Conservation (phyloP, 345 rosid species). For the Aquilaria sinensis region DNA sequence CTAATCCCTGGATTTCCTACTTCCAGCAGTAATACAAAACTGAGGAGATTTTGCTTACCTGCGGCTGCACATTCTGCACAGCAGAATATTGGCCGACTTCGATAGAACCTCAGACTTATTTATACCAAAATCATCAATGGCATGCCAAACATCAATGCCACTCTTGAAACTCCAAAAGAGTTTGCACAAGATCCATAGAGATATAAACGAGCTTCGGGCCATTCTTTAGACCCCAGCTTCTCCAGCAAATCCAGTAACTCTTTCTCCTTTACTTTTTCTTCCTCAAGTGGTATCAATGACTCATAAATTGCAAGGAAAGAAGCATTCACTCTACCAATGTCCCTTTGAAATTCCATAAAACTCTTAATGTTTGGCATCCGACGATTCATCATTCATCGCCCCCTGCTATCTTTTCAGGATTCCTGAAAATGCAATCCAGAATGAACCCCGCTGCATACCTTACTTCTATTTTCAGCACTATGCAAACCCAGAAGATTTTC, state of each 20-base stretch:
- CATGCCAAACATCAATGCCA: constrained; percentile 91
- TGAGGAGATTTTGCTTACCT: constrained; percentile 35
- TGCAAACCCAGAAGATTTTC: constrained; percentile 34
- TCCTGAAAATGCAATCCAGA: constrained; percentile 47
- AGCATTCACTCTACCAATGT: constrained; percentile 49
- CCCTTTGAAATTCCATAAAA: constrained; percentile 46
- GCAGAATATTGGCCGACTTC: constrained; percentile 78
- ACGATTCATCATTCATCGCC: constrained; percentile 55
- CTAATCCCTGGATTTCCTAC: too few species aligned
- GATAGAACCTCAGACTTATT: constrained; percentile 69
- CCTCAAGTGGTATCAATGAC: constrained; percentile 72
- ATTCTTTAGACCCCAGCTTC: constrained; percentile 67
- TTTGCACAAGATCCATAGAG: constrained; percentile 97
- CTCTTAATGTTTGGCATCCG: constrained; percentile 56
- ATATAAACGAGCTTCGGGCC: constrained; percentile 83
- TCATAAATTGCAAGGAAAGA: constrained; percentile 61
- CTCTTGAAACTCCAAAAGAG: constrained; percentile 89
- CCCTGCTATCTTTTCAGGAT: constrained; percentile 71
- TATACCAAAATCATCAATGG: constrained; percentile 44
- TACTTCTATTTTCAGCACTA: constrained; percentile 25
- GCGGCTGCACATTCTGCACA: constrained; percentile 63
- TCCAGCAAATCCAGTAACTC: constrained; percentile 58
- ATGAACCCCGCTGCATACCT: constrained; percentile 9
- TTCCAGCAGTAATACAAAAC: too few species aligned
- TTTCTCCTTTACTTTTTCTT: constrained; percentile 79